Base-by-base conservation (phyloP, 2,329 filamentous ascomycete species). In the Proliferodiscus dingleyae region DNA sequence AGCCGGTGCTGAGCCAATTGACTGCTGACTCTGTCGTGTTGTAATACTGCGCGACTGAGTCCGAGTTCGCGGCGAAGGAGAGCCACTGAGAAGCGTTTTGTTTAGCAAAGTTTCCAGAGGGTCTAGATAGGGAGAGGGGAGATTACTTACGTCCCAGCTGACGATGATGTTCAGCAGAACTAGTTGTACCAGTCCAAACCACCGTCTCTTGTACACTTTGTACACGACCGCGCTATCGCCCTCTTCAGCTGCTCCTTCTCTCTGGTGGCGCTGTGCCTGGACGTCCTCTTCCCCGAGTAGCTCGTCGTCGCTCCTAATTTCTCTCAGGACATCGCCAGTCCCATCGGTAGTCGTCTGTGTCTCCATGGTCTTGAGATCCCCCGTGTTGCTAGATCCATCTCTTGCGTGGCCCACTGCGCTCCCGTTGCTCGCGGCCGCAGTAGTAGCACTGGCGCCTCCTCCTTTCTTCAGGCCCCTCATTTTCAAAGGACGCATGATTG, bases 1-100 rank as follows among this genome's bases (percentile, higher is more conserved):
- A 95, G 30, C 76, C 83, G 0, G 86, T 97, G 61, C 85, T 89
- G 52, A 95, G 75, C 93, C 93, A 97, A 68, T 97, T 97, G 68
- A 97, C 85, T 24, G 79, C 78, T 13, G 79, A 82, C 60, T 90
- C 82, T 26, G 75, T 76, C 10, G 90, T 87, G 41, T 70, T 56
- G 63, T 94, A 97, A 70, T 89, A 95, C 19, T 73, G 57, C 0
- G 89, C 81, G 1, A 88, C 77, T 18, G 83, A 80, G 26, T 78
- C 78, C 2, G 88, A 88, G 24, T 95, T 83, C 32, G 91, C 85
- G 2, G 90, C 85, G 66, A 89, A 96, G 5, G 89, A 93, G 57
- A 97, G 78, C 91, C 91, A 97, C 87, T 89, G 55, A n/a, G 34
- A 18, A 11, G 8, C 28, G 3, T 13, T 33, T 43, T 15, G 51